These are phyloP conservation scores for Sclerotinia minor DNA, from an alignment of 2,329 filamentous ascomycete species.

Conservation along the genomic window DNA sequence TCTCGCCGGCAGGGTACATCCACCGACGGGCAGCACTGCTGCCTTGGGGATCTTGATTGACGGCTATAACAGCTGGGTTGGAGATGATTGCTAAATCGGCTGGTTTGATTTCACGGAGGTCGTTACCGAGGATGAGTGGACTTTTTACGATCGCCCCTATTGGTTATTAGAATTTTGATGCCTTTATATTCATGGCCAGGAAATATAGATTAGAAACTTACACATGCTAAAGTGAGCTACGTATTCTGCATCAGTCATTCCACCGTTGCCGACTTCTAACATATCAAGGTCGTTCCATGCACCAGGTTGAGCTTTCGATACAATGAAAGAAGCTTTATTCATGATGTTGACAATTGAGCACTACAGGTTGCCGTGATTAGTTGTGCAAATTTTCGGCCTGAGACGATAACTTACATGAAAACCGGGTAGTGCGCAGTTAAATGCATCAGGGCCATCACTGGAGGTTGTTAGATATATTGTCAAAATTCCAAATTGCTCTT, in stretches of 20 bases:
- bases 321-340: conserved; percentile 39
- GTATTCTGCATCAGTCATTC: conserved; percentile 44
- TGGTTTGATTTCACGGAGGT: conserved; percentile 39
- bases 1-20: conserved; percentile 47
- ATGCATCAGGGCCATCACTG: conserved; percentile 44
- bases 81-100: conserved; percentile 45
- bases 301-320: conserved; percentile 39
- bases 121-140: conserved; percentile 41
- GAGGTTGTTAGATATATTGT: not conserved
- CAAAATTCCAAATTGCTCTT: not conserved
- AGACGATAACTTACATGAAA: conserved; percentile 30
- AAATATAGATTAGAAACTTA: conserved; percentile 24
- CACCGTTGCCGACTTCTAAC: conserved; percentile 44
- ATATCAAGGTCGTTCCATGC: conserved; percentile 43
- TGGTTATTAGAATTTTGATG: conserved; percentile 7
- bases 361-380: not conserved
- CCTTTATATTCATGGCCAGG: not conserved
- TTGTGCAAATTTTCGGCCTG: too few relatives aligned
- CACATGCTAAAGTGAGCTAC: conserved; percentile 40
- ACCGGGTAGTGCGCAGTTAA: conserved; percentile 38
- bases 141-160: conserved; percentile 38
- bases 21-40: conserved; percentile 48
- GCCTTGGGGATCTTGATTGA: conserved; percentile 46
- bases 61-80: conserved; percentile 48
- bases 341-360: conserved; percentile 40